Evolutionary conservation across 305 asterid species (phyloP).

Genomic region (Nicotiana rustica): DNA sequence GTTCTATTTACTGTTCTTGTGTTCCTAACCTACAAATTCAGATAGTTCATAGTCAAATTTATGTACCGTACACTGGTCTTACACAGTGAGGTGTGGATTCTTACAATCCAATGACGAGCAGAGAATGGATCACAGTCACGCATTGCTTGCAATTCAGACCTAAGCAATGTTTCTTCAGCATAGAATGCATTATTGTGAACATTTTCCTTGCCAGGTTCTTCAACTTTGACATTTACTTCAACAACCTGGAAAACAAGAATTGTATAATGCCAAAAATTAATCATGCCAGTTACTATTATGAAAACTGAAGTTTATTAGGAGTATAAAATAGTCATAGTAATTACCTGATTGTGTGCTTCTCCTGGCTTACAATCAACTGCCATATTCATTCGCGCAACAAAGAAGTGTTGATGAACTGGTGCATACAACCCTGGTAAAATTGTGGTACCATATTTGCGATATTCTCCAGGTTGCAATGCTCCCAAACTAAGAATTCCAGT

Average conservation of each 20-base stretch:
- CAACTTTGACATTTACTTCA: slow-evolving; percentile 90
- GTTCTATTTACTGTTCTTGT: slow-evolving; percentile 86
- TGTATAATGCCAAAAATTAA: too few relatives aligned
- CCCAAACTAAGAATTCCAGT: slow-evolving; percentile 98
- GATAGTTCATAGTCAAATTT: background rate
- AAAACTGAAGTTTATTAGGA: background rate
- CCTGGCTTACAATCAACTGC: slow-evolving; percentile 95
- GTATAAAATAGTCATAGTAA: too few relatives aligned
- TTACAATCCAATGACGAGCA: slow-evolving; percentile 99
- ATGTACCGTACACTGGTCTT: background rate
- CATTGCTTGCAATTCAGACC: slow-evolving; percentile 89
- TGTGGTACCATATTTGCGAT: slow-evolving; percentile 89
- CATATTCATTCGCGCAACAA: slow-evolving; percentile 99
- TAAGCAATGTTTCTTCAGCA: slow-evolving; percentile 89
- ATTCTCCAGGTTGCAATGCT: slow-evolving; percentile 92
- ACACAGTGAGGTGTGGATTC: slow-evolving; percentile 41
- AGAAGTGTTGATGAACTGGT: slow-evolving; percentile 97
- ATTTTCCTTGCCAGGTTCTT: slow-evolving; percentile 89
- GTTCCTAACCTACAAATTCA: slow-evolving; percentile 73
- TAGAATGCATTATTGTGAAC: slow-evolving; percentile 93
- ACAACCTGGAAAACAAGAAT: slow-evolving; percentile 65
- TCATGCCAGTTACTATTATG: background rate
- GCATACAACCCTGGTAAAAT: slow-evolving; percentile 97
- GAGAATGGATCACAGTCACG: slow-evolving; percentile 89
- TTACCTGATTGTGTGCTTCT: slow-evolving; percentile 93